A percentile compares a stretch with the other conserved stretches of the same genome.
These are phyloP conservation scores for Arthrobotrys sphaeroides DNA, from an alignment of 2,329 filamentous ascomycete genomes.

Conservation along the genomic window DNA sequence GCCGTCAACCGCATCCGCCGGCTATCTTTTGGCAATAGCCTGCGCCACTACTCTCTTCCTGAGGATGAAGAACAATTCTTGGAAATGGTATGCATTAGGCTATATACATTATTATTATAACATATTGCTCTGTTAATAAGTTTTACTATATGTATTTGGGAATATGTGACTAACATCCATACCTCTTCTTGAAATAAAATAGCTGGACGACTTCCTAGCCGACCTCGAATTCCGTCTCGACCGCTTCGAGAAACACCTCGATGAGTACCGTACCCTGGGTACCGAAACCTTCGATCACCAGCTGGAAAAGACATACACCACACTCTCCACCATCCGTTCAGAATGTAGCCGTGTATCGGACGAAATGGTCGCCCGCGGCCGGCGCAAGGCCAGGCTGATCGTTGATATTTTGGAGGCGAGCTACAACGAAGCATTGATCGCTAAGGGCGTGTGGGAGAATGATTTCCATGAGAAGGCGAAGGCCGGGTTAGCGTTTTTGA, in stretches of 20 bases:
- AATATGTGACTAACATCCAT: too few relatives aligned
- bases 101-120: too few relatives aligned
- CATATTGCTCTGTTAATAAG: too few relatives aligned
- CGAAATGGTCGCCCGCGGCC: conserved; percentile 86
- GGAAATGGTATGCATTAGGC: conserved; percentile 33
- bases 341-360: conserved; percentile 90
- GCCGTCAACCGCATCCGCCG: conserved; percentile 53
- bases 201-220: conserved; percentile 82
- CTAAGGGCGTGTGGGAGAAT: conserved; percentile 64
- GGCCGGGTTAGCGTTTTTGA: conserved; percentile 85
- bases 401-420: conserved; percentile 89
- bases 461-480: conserved; percentile 76
- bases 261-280: conserved; percentile 72
- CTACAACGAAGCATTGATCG: conserved; percentile 85
- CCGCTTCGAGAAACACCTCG: conserved; percentile 69
- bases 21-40: conserved; percentile 38
- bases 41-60: conserved; percentile 50
- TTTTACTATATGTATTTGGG: too few relatives aligned
- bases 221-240: conserved; percentile 88
- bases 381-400: conserved; percentile 83
- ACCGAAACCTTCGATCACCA: conserved; percentile 84
- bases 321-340: conserved; percentile 84
- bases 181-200: conserved; percentile 34
- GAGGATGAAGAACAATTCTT: conserved; percentile 51
- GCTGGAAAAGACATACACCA: conserved; percentile 83